Evolutionary conservation across 257 asterid genomes (phyloP).

Genomic region (Capsicum rhomboideum): DNA sequence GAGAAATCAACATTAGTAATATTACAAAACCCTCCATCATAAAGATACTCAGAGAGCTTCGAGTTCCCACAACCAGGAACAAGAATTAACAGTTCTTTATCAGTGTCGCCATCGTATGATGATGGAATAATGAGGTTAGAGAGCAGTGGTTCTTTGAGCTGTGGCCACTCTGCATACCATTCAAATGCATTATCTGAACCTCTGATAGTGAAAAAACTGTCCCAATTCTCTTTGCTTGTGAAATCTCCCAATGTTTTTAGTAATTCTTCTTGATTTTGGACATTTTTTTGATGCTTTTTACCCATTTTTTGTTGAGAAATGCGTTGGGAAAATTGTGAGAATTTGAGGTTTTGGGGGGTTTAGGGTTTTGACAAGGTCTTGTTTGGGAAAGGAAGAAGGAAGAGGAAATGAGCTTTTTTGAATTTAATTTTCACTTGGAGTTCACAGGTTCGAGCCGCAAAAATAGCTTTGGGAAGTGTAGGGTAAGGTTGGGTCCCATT

Average conservation of each 20-base stretch:
- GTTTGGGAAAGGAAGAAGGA: neutral
- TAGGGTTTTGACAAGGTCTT: neutral
- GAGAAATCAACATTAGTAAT: slow-evolving; percentile 89
- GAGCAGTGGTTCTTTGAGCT: slow-evolving; percentile 36
- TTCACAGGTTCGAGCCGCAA: no score
- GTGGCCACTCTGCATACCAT: slow-evolving; percentile 95
- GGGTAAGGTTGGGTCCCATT: no score
- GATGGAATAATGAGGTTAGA: slow-evolving; percentile 16
- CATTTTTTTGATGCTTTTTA: slow-evolving; percentile 22
- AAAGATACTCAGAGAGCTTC: slow-evolving; percentile 71
- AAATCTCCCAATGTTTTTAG: slow-evolving; percentile 67
- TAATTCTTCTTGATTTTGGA: slow-evolving; percentile 46
- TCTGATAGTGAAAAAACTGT: slow-evolving; percentile 64
- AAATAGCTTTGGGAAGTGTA: no score
- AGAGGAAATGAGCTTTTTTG: no score
- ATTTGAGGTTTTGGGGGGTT: neutral
- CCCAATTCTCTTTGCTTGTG: slow-evolving; percentile 89
- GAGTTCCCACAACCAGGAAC: slow-evolving; percentile 99
- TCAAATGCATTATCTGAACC: slow-evolving; percentile 76
- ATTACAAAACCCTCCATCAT: slow-evolving; percentile 58
- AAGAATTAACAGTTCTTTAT: slow-evolving; percentile 33
- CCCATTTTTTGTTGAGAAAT: slow-evolving; percentile 24
- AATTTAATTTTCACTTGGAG: no score
- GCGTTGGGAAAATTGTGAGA: neutral
- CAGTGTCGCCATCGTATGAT: neutral